phyloP scores from a whole-genome alignment of 257 asterid species.

The Solanum chmielewskii region DNA sequence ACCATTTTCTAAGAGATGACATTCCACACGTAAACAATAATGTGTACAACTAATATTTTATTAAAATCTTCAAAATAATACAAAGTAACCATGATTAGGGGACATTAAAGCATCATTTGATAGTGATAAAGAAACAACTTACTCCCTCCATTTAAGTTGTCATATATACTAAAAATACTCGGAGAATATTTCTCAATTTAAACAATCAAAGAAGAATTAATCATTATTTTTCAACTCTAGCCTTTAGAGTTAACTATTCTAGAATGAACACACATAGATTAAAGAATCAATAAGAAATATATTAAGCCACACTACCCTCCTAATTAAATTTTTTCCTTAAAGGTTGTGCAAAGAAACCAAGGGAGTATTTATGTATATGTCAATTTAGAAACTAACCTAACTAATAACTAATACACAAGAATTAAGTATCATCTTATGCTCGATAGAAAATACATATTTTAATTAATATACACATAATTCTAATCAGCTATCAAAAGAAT shows the following conservation, averaged over 20 bases:
- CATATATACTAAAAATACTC: not conserved
- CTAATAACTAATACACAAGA: no score
- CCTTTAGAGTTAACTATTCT: not conserved
- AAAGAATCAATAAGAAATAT: no score
- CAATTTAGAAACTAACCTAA: not conserved
- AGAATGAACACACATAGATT: no score
- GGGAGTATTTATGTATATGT: not conserved
- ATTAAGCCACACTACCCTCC: not conserved
- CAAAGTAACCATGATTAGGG: not conserved
- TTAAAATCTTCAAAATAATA: not conserved
- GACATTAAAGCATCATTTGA: not conserved
- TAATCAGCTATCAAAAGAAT: not conserved
- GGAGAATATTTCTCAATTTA: no score
- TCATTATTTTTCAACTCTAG: not conserved
- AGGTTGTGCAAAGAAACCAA: not conserved
- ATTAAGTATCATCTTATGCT: not conserved
- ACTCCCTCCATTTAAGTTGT: not conserved
- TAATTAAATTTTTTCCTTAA: no score
- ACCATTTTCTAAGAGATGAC: not conserved
- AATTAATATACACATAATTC: not conserved
- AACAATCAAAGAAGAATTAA: no score
- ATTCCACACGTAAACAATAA: not conserved
- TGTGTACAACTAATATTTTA: not conserved
- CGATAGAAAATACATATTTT: not conserved
- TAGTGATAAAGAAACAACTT: not conserved